Conservation (phyloP, 352 stramenopile genomes). For the Phytophthora ohioensis region DNA sequence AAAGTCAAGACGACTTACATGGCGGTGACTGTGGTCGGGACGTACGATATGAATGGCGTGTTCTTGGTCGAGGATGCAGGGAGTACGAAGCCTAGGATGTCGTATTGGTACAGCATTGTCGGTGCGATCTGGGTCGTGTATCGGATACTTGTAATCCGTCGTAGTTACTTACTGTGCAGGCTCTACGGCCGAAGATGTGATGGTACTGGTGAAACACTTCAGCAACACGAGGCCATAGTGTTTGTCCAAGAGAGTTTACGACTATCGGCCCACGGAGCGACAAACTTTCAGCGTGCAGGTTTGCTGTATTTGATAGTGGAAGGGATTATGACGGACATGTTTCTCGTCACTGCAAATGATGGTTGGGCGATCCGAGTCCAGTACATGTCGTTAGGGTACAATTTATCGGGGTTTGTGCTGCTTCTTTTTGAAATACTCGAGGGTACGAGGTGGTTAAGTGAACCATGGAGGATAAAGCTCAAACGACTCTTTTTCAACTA, state of each 20-base stretch:
- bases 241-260: constrained; percentile 18
- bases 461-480: neutral
- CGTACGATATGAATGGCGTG: constrained; percentile 26
- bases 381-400: constrained; percentile 20
- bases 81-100: neutral
- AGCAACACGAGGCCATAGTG: constrained; percentile 11
- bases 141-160: constrained; percentile 3
- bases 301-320: constrained; percentile 32
- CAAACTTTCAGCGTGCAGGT: constrained; percentile 11
- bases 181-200: constrained; percentile 17
- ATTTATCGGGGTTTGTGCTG: constrained; percentile 11
- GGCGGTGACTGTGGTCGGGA: neutral
- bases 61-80: constrained; percentile 19
- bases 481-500: constrained; percentile 26
- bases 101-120: constrained; percentile 14
- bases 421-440: constrained; percentile 24
- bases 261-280: constrained; percentile 4
- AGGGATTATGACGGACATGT: constrained; percentile 23
- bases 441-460: constrained; percentile 3
- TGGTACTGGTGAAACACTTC: constrained; percentile 1
- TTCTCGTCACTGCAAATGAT: constrained; percentile 21
- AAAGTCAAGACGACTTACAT: neutral
- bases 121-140: constrained; percentile 11
- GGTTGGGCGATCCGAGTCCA: constrained; percentile 10
- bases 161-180: constrained; percentile 8